Base-by-base conservation (phyloP, 805 yeast species). In the Candida glaebosa region DNA sequence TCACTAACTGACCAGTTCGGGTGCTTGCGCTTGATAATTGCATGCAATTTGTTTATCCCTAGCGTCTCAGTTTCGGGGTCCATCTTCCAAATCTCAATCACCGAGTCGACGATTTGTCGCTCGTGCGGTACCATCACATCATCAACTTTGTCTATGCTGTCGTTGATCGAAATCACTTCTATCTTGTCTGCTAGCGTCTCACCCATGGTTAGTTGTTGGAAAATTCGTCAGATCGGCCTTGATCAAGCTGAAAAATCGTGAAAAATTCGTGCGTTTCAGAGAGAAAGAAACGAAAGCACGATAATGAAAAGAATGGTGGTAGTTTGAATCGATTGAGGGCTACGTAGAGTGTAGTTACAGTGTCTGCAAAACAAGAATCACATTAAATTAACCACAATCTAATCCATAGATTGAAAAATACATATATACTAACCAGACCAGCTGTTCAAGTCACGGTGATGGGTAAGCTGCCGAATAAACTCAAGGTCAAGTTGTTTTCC, bases 1-100 rank as follows among this genome's bases (percentile, higher is more conserved):
- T 78, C 82, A 16, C 82, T 73, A 1, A 87, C 52, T 2, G 73
- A 51, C 96, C 96, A 87, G 34, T 64, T 65, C 0, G 80, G 75
- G 49, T 84, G 73, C 37, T 67, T 64, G 19, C 57, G 45, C 49
- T 77, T 79, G 33, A 87, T 65, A 9, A 71, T 50, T 0, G 65
- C 67, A 42, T 73, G 79, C 16, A 86, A 64, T 49, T 80, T 78
- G 9, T 70, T 66, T 7, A 75, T 61, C 1, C 84, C 82, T 16
- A 81, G 55, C 8, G 74, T 63, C 53, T 84, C 89, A 18, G 80
- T 73, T 2, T 71, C 60, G 1, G 87, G 81, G 50, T 84, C 87
- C 39, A 72, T 71, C 48, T 78, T 79, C 91, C 93, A 85, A 7
- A 83, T 58, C 4, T 69, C 64, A 32, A 82, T 73, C n/a, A 84